Evolutionary conservation across 2,329 filamentous ascomycete genomes (phyloP).

Genomic region (Sporothrix inflata): DNA sequence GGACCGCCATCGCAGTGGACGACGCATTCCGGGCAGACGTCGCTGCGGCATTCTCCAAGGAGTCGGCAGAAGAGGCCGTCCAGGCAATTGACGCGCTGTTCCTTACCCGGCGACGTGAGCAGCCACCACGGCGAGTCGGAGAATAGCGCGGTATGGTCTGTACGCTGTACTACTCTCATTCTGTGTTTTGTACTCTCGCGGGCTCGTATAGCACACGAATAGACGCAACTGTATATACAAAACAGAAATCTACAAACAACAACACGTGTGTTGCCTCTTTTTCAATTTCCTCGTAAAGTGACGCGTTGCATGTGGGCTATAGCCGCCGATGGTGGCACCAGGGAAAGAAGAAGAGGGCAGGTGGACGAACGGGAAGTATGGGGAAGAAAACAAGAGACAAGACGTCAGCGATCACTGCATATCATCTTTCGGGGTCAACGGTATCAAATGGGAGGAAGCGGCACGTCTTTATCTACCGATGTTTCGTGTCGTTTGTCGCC

Average conservation of each 20-base stretch:
- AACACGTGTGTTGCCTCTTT: neutral
- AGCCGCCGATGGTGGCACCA: neutral
- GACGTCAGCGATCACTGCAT: conserved; percentile 1
- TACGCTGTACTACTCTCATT: no score
- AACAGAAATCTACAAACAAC: neutral
- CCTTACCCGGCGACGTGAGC: neutral
- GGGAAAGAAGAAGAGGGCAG: neutral
- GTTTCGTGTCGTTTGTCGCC: neutral
- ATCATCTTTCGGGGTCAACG: neutral
- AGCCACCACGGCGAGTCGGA: neutral
- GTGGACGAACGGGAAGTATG: neutral
- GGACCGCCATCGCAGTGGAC: neutral
- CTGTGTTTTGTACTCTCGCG: neutral
- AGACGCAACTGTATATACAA: neutral
- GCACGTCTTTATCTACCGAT: neutral
- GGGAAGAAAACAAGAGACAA: neutral
- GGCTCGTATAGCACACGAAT: neutral
- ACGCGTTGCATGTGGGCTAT: neutral
- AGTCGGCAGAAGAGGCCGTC: conserved; percentile 1
- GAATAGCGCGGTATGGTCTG: neutral
- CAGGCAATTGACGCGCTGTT: conserved; percentile 17
- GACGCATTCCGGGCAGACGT: neutral
- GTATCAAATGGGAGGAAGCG: neutral
- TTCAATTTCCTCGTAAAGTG: no score
- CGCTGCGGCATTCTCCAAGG: neutral